Base-by-base conservation (phyloP, 257 asterid genomes). In the Leptodermis oblonga region DNA sequence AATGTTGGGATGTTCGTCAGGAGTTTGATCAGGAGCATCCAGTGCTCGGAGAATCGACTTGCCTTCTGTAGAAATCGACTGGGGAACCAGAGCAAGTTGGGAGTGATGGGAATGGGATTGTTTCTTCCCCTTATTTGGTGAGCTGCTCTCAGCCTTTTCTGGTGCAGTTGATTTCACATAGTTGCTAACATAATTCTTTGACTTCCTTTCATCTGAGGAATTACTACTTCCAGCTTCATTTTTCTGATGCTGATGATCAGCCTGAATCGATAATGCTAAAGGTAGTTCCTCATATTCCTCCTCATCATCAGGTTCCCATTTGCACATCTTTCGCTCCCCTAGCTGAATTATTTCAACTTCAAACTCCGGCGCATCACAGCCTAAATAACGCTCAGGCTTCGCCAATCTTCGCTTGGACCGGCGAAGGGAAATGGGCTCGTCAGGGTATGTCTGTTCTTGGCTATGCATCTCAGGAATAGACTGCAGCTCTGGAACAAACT, bases 351-450 rank as follows among this genome's bases (percentile, higher is more conserved):
- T 80, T 69, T 87, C 97, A 20, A 87, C 56, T 65, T 94, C 97
- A 46, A 81, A 89, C 70, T 88, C 89, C 4, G 86, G 80, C 65
- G 79, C 72, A 62, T 89, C 99, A 53, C 88, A 78, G 1, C 81
- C 99, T 63, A 87, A 59, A 58, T 82, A 94, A 26, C 97, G 97
- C 8, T 89, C 95, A 9, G 99, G 99, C 61, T 81, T 83, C 25
- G 85, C 73, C 65, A 74, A 79, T 31, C 93, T 74, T 25, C 99
- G 91, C 70, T 86, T 91, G 17, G 99, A 94, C 76, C 99, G 81
- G 48, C 99, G 79, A 69, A 92, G 56, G 31, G 84, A 89, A n/a
- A 60, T 34, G 60, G 67, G 72, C 56, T 87, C 90, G 42, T 72
- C 77, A 26, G 78, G 64, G 70, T 77, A 42, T 73, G 80, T 62